phyloP scores from a whole-genome alignment of 768 basidiomycete species.

The Rickenella mellea region DNA sequence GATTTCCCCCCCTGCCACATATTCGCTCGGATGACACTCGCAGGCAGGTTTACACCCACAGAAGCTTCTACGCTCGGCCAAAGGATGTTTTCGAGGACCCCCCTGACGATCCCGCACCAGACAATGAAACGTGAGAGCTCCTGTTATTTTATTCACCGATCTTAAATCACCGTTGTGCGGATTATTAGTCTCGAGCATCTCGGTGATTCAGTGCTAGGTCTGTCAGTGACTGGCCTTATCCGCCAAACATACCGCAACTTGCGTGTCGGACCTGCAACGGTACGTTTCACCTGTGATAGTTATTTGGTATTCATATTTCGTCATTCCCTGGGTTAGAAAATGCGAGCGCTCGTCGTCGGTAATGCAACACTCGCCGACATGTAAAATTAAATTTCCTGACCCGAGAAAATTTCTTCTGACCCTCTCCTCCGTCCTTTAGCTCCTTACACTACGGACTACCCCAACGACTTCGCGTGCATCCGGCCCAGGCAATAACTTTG shows the following conservation, averaged over 20 bases:
- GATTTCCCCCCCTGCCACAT: conserved; percentile 48
- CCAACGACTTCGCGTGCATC: conserved; percentile 52
- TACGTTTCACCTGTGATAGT: conserved; percentile 20
- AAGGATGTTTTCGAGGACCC: conserved; percentile 71
- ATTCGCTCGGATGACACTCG: conserved; percentile 38
- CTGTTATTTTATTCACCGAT: background rate
- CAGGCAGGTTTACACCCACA: conserved; percentile 64
- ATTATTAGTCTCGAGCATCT: conserved; percentile 58
- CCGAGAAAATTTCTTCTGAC: background rate
- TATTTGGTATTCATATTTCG: background rate
- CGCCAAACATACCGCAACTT: conserved; percentile 56
- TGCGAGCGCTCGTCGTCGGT: conserved; percentile 64
- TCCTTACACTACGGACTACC: conserved; percentile 59
- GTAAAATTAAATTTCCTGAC: conserved; percentile 26
- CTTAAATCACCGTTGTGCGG: background rate
- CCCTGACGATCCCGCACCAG: conserved; percentile 62
- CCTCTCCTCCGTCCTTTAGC: conserved; percentile 20
- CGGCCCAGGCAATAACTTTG: conserved; percentile 63
- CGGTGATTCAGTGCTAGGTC: conserved; percentile 63
- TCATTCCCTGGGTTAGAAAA: conserved; percentile 43
- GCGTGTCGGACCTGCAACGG: conserved; percentile 72
- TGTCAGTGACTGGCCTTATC: conserved; percentile 59
- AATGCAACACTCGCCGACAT: conserved; percentile 67
- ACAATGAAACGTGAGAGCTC: conserved; percentile 63
- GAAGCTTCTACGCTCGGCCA: conserved; percentile 59